Base-by-base conservation (phyloP, 192 early-diverging fungal species). In the Coemansia sp. region DNA sequence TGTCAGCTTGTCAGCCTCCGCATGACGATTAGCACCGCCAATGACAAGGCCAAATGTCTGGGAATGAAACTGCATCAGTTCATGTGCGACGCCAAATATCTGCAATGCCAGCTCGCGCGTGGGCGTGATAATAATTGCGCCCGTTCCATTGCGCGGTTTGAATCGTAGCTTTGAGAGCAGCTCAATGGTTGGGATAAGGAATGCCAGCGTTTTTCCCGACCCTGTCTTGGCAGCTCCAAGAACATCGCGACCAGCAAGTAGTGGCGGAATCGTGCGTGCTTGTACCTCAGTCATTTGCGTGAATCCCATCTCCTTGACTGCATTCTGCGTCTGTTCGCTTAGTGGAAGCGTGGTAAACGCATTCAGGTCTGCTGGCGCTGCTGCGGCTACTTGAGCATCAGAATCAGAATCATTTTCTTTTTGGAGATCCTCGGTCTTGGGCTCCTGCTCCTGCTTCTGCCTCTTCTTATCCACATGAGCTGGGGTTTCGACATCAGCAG, bases 41-140 rank as follows among this genome's bases (percentile, higher is more conserved):
- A 98, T 98, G 32, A 98, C 91, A 68, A 99, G 93, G 52, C 97
- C 97, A 74, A 95, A 98, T 9, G 97, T 99, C 71, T 98, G 94
- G 55, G 92, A 88, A 73, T 99, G 97, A 83, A 91, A 89, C 75
- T 92, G 91, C 66, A 94, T 73, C 54, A 99, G 84, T 38, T 99
- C 94, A 60, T 95, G 95, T 22, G 94, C 94, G 22, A 99, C 97
- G 12, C 97, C 96, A 84, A 96, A 94, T 68, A 98, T 97, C 78
- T 99, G 97, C 59, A 99, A 84, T 26, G 97, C 97, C 60, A 99
- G 86, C 82, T 99, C 97, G 67, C 97, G 90, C 50, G 97, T 99
- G 30, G 97, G 97, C 7, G 97, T 93, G 52, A 99, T 95, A 58
- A 99, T 87, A 51, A 99, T 81, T 7, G 92, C 88, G 54, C 96